Conservation (phyloP, 176 grass and related monocot genomes). For the Poa pratensis region DNA sequence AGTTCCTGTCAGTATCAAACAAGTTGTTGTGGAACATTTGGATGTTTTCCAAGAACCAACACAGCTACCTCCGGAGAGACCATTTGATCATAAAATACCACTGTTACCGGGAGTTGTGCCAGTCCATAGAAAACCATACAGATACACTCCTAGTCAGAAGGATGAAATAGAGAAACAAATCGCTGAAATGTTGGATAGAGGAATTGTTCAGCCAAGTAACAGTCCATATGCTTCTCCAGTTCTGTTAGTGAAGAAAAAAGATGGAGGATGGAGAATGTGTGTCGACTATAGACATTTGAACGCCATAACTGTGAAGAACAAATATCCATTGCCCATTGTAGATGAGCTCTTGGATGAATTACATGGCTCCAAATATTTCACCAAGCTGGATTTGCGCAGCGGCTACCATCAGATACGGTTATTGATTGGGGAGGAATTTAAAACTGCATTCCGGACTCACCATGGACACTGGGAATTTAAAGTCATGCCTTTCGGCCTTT, state of each 20-base stretch:
- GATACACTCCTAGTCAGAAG: neutral
- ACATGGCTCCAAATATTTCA: no score
- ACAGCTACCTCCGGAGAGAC: accelerated
- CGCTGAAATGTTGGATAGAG: accelerated
- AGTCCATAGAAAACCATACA: neutral
- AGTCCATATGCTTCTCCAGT: neutral
- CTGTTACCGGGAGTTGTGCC: neutral
- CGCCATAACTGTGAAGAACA: no score
- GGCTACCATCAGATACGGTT: neutral
- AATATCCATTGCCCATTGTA: no score
- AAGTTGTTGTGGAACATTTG: accelerated
- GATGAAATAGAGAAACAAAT: neutral
- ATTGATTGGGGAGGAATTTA: neutral
- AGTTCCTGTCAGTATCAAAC: neutral
- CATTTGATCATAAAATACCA: neutral
- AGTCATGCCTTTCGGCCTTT: neutral
- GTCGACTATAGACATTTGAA: no score
- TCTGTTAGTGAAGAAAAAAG: no score
- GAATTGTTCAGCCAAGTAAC: neutral
- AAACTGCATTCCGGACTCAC: neutral
- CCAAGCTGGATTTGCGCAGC: no score
- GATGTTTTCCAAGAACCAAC: neutral
- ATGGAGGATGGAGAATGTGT: no score
- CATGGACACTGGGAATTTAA: neutral
- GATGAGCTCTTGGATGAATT: no score